A percentile compares a stretch with the other conserved stretches of the same genome.
These are phyloP conservation scores for Begonia fuchsioides DNA, from an alignment of 306 rosid species.

Conservation along the genomic window DNA sequence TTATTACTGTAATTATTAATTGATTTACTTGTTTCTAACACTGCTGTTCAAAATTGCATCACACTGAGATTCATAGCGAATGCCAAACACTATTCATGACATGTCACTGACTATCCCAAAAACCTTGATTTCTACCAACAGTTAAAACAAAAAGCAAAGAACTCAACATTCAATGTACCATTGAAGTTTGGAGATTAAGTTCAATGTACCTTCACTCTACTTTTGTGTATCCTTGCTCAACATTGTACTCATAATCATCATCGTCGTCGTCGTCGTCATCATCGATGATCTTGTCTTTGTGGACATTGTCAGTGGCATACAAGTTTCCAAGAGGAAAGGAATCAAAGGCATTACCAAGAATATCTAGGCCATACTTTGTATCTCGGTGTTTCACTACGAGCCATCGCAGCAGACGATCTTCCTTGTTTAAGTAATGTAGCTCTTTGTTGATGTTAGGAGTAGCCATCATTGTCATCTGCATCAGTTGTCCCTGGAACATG, in stretches of 20 bases:
- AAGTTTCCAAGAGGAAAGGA: slow-evolving; percentile 9
- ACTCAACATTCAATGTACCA: no score
- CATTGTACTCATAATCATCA: slow-evolving; percentile 17
- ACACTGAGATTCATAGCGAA: no score
- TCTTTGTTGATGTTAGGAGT: slow-evolving; percentile 80
- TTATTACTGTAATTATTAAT: no score
- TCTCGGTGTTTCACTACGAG: slow-evolving; percentile 65
- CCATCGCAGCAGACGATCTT: slow-evolving; percentile 75
- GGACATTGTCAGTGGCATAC: neutral
- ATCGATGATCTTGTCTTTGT: slow-evolving; percentile 4
- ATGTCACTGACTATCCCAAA: no score
- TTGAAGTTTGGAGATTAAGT: no score
- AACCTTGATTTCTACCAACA: no score
- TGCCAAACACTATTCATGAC: no score
- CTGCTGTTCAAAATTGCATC: no score
- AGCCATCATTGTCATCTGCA: slow-evolving; percentile 98
- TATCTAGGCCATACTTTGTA: slow-evolving; percentile 29
- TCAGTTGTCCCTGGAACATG: slow-evolving; percentile 46
- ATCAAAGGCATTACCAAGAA: slow-evolving; percentile 25
- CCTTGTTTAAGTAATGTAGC: slow-evolving; percentile 87
- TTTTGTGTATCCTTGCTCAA: slow-evolving; percentile 15
- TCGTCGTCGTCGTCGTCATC: slow-evolving; percentile 16
- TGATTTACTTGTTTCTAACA: no score
- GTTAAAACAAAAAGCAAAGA: no score
- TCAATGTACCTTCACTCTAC: slow-evolving; percentile 2